Percentiles rank a stretch among this genome's conserved stretches.
phyloP scores from a whole-genome alignment of 331 rosid genomes.

The Quercus tomentella region DNA sequence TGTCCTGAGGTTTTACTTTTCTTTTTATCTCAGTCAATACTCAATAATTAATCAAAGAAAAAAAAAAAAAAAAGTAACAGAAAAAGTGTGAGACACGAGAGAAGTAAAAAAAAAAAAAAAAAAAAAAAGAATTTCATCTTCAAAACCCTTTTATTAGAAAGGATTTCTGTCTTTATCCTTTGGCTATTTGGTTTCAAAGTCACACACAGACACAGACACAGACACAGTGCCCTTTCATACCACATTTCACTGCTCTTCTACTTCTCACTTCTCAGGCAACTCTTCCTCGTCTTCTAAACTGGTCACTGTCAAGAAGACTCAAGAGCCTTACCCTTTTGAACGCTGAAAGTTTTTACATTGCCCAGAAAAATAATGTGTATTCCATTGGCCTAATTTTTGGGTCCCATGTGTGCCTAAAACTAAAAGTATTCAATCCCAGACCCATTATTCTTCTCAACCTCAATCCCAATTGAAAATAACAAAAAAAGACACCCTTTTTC shows the following conservation, averaged over 20 bases:
- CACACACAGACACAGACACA: too few species aligned
- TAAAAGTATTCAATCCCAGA: constrained; percentile 27
- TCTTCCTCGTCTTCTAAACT: constrained; percentile 2
- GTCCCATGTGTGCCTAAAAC: constrained; percentile 32
- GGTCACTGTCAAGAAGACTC: constrained; percentile 3
- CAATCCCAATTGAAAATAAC: background rate
- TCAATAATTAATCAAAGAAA: background rate
- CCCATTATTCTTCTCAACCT: constrained; percentile 25
- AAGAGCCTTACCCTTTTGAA: background rate
- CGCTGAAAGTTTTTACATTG: constrained; percentile 31
- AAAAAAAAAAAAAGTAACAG: too few species aligned
- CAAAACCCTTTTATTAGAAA: background rate
- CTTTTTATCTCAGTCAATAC: too few species aligned
- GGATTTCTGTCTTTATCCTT: too few species aligned
- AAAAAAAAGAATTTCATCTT: background rate
- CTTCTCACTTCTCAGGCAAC: constrained; percentile 16
- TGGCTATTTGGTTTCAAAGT: background rate
- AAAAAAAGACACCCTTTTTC: constrained; percentile 5
- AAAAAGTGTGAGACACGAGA: too few species aligned
- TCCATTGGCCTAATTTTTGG: constrained; percentile 34
- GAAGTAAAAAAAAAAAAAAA: too few species aligned
- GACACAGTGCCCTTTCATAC: background rate
- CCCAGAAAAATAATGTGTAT: constrained; percentile 1
- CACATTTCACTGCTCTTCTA: background rate
- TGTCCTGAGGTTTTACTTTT: background rate